phyloP scores from a whole-genome alignment of 768 basidiomycete species.

The Lanmaoa pseudosensibilis region DNA sequence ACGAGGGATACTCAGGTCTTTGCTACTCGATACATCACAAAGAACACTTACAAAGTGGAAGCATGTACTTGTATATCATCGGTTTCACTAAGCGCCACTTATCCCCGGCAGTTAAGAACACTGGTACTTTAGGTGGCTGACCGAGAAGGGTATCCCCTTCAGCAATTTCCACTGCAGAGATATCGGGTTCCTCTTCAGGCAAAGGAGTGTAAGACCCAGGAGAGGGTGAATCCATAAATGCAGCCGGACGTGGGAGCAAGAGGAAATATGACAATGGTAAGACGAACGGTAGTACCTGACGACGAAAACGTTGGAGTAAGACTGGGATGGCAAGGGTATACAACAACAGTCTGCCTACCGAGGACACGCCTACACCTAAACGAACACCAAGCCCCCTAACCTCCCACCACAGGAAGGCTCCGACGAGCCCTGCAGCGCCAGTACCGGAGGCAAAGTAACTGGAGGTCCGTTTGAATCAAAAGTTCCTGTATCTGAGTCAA shows the following conservation, averaged over 20 bases:
- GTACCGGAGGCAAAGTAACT: slow-evolving; percentile 95
- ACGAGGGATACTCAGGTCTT: slow-evolving; percentile 12
- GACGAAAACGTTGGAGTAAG: background rate
- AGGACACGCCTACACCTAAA: slow-evolving; percentile 77
- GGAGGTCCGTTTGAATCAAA: background rate
- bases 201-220: slow-evolving; percentile 39
- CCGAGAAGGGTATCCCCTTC: slow-evolving; percentile 31
- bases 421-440: slow-evolving; percentile 89
- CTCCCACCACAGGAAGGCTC: slow-evolving; percentile 95
- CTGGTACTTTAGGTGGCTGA: slow-evolving; percentile 40
- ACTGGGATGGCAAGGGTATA: background rate
- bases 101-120: slow-evolving; percentile 62
- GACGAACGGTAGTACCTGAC: slow-evolving; percentile 76
- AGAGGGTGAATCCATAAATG: slow-evolving; percentile 46
- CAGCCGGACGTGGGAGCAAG: slow-evolving; percentile 64
- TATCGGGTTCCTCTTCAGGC: slow-evolving; percentile 33
- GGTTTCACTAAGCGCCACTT: slow-evolving; percentile 84
- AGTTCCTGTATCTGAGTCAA: background rate
- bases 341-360: slow-evolving; percentile 47
- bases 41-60: slow-evolving; percentile 76
- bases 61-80: slow-evolving; percentile 80
- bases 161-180: slow-evolving; percentile 22
- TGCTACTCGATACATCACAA: background rate
- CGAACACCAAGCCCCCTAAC: slow-evolving; percentile 82
- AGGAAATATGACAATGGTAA: slow-evolving; percentile 77